Percentiles rank a stretch among this genome's conserved stretches.
Evolutionary conservation across 2,329 filamentous ascomycete genomes (phyloP).

Genomic region (Ophiostoma sp.): DNA sequence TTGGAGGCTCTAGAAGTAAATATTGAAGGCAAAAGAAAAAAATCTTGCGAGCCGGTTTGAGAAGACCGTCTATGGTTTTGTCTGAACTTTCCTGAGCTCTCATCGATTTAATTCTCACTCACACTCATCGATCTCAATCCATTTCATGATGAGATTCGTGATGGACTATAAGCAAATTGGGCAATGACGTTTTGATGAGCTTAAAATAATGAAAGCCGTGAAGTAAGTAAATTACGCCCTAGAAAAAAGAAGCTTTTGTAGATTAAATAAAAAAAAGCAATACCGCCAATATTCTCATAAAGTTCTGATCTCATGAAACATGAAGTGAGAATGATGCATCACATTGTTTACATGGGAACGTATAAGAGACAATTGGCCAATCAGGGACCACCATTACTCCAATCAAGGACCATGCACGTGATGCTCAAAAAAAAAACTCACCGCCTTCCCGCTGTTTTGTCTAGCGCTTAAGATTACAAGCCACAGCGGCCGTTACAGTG

Average conservation of each 20-base stretch:
- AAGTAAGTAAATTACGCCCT: no score
- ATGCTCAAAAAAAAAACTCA: background rate
- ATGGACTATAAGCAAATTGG: no score
- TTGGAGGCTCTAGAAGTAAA: no score
- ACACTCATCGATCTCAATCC: background rate
- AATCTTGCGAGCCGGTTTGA: no score
- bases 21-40: no score
- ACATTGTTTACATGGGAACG: background rate
- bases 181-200: no score
- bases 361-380: background rate
- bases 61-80: no score
- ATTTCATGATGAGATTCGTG: background rate
- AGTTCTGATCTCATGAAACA: background rate
- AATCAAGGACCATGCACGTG: background rate
- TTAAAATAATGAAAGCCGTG: no score
- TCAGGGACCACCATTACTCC: background rate
- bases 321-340: background rate
- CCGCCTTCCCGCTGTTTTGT: conserved; percentile 2
- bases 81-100: no score
- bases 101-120: no score
- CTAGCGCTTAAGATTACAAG: background rate
- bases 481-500: background rate
- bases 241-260: no score
- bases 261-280: no score
- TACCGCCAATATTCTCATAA: background rate